These are phyloP conservation scores for Tuber umbilicatum DNA, from an alignment of 495 filamentous ascomycete species.

Conservation along the genomic window DNA sequence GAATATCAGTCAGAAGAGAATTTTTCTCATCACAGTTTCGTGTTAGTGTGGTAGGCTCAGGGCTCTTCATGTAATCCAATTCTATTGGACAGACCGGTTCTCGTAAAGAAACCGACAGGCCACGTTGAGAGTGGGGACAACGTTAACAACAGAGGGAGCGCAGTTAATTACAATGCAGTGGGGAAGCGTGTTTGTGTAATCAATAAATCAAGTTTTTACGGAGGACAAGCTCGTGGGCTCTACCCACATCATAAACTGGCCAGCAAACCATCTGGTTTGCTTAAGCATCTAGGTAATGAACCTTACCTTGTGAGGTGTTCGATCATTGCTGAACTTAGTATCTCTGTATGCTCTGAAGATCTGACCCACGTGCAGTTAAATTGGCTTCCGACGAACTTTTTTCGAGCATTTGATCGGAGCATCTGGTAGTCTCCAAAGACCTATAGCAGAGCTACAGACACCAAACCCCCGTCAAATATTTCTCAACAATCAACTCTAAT, in stretches of 20 bases:
- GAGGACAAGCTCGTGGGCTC: background rate
- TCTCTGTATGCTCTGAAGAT: conserved; percentile 35
- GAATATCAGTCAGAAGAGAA: conserved; percentile 17
- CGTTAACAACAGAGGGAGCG: background rate
- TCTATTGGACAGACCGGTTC: background rate
- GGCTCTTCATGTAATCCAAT: background rate
- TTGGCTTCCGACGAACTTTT: background rate
- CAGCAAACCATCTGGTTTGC: conserved; percentile 4
- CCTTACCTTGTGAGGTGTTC: conserved; percentile 37
- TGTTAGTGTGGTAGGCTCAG: background rate
- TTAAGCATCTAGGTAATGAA: background rate
- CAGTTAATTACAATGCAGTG: conserved; percentile 35
- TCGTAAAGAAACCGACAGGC: conserved; percentile 1
- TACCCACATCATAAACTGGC: background rate
- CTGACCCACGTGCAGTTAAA: conserved; percentile 5
- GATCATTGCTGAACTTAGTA: conserved; percentile 40
- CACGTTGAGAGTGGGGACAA: conserved; percentile 8
- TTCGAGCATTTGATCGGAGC: background rate
- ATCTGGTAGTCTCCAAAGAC: background rate
- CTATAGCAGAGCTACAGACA: background rate
- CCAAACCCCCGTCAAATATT: background rate
- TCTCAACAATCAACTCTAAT: background rate
- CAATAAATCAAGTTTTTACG: conserved; percentile 17
- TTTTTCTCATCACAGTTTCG: conserved; percentile 2
- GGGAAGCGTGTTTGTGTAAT: conserved; percentile 34